Evolutionary conservation across 768 basidiomycete genomes (phyloP), one percentile per base, ranked within the genome.

Genomic region (Sarcomyxa edulis): DNA sequence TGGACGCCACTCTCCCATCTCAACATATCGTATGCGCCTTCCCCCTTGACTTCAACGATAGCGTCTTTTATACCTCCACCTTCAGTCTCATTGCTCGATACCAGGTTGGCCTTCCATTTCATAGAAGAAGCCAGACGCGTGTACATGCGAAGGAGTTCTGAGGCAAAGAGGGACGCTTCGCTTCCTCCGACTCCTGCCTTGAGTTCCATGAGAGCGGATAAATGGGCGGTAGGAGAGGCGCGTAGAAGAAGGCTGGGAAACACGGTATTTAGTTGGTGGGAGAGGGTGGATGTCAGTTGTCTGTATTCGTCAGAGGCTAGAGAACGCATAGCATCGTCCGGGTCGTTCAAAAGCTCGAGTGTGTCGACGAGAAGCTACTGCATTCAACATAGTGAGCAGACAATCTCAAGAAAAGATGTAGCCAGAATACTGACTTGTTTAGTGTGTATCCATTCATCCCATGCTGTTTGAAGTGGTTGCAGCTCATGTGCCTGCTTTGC

Each of bases 1-100:
- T 98, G 96, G 0, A 99, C 92, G 2, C 96, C 96, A 43, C 86
- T 92, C 59, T 99, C 96, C 81, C 84, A 93, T 25, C 81, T 66
- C 37, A 98, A 56, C 1, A 66, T 59, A 42, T 93, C 93, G 49
- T 87, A 97, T 7, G 78, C 81, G 0, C 85, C 83, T 2, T 72
- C 61, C 0, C 90, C 89, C 43, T 81, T 81, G 9, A 94, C 64
- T 52, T 94, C 90, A 7, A 92, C 58, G 14, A 85, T 74, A 5
- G 83, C 89, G 41, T 91, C 87, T 48, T 81, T 84, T 32, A 80
- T 62, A 1, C 88, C 86, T n/a, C 80, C 80, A 5, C 62, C 61
- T 21, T 81, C 74, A 12, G 66, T 63, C 35, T 75, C 71, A 41
- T 74, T 80, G 40, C 70, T 69, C n/a, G 73, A 65, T 9, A 86